Conservation (phyloP, 495 filamentous ascomycete species). For the Bacidia rubella region DNA sequence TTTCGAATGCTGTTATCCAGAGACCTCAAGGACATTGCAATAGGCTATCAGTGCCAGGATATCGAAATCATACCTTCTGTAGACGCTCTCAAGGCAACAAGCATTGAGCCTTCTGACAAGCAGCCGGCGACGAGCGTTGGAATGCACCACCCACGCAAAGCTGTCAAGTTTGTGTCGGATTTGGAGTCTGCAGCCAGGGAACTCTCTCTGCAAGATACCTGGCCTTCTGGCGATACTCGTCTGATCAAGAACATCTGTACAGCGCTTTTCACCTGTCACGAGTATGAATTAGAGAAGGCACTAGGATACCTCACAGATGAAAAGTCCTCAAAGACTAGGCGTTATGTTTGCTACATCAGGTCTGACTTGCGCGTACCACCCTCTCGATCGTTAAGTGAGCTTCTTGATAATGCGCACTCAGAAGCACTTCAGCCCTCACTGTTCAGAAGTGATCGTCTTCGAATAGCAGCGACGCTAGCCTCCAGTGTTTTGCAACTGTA, state of each 20-base stretch:
- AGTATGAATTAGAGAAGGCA: not conserved
- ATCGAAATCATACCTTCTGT: constrained; percentile 7
- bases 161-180: not conserved
- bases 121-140: not conserved
- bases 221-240: not conserved
- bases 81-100: not conserved
- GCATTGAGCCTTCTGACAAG: constrained; percentile 2
- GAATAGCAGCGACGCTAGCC: constrained; percentile 23
- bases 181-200: not conserved
- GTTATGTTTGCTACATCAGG: not conserved
- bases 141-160: no score
- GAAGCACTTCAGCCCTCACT: constrained; percentile 4
- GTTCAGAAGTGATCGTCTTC: constrained; percentile 19
- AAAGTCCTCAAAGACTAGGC: not conserved
- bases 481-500: constrained; percentile 26
- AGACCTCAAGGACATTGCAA: not conserved
- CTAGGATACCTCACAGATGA: constrained; percentile 7
- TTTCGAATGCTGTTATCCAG: constrained; percentile 6
- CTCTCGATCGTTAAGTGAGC: constrained; percentile 3
- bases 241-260: constrained; percentile 4
- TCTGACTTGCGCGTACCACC: not conserved
- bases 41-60: constrained; percentile 11
- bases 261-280: not conserved
- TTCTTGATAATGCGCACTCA: not conserved
- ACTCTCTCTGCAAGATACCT: not conserved